Evolutionary conservation across 106 monocot species (phyloP), one percentile per base, ranked within the genome.

Genomic region (Apostasia ramifera): DNA sequence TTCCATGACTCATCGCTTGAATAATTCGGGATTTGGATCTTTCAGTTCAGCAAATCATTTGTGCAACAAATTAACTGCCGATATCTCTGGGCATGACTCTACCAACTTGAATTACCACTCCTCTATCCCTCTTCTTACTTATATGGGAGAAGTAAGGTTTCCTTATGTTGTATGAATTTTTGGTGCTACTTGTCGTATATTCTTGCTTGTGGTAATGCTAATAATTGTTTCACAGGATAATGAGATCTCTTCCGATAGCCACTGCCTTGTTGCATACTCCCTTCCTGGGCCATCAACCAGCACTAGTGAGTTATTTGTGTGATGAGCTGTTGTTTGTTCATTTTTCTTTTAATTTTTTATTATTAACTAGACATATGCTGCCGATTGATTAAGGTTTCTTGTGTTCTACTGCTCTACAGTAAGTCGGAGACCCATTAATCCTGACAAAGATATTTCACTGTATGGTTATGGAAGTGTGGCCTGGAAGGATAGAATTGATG

Each of bases 381-480:
- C 26, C 26, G 26, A 26, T 26, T 26, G 26, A 26, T 26, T 26
- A 26, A 26, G 26, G 26, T 26, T 26, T 26, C 26, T 26, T 26
- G 26, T 26, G 26, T 26, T 26, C 26, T 26, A 26, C 15, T 12
- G 57, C 64, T 57, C 63, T 58, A 58, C 62, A 92, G 87, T 68
- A 58, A 75, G 76, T 76, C 57, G 71, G 13, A 82, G 88, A 79
- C 69, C 80, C 12, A 85, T 88, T 53, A 85, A 84, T 62, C 88
- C 88, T 57, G 70, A 80, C 6, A 88, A 83, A 69, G 88, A 88
- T 70, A 45, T 88, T 75, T 67, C 81, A 50, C 9, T 82, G 26
- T 92, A 92, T 76, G 92, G 92, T 44, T 88, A 92, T 72, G 92
- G 92, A 74, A 85, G 75, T 53, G 81, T 92, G 65, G 80, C 85